A percentile compares a stretch with the other conserved stretches of the same genome.
Evolutionary conservation across 352 stramenopile species (phyloP).

Genomic region (Pythium myriotylum): DNA sequence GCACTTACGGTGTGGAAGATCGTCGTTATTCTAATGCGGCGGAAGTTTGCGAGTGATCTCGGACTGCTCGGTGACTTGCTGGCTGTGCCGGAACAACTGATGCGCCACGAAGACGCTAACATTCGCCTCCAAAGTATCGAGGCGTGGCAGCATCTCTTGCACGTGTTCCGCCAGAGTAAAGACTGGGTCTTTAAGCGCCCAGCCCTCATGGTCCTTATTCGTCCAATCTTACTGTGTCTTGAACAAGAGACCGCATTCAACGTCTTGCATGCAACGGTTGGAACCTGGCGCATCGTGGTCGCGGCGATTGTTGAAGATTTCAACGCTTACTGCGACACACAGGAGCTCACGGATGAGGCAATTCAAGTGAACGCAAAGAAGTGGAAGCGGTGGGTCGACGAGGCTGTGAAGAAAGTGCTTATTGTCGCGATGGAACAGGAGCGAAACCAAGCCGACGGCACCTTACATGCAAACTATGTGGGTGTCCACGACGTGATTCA

Average conservation of each 20-base stretch:
- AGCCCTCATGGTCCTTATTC: slow-evolving; percentile 49
- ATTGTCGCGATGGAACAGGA: slow-evolving; percentile 3
- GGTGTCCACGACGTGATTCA: slow-evolving; percentile 6
- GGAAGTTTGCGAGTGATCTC: slow-evolving; percentile 41
- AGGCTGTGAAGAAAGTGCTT: slow-evolving; percentile 43
- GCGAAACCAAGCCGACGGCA: not conserved
- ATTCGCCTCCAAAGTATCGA: slow-evolving; percentile 57
- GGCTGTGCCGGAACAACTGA: slow-evolving; percentile 55
- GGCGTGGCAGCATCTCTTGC: slow-evolving; percentile 48
- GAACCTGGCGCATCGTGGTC: slow-evolving; percentile 51
- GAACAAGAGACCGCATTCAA: slow-evolving; percentile 53
- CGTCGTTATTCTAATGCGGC: slow-evolving; percentile 47
- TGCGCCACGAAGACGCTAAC: slow-evolving; percentile 47
- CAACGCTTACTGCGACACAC: slow-evolving; percentile 38
- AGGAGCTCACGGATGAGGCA: slow-evolving; percentile 23
- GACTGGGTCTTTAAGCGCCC: slow-evolving; percentile 67
- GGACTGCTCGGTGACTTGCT: slow-evolving; percentile 52
- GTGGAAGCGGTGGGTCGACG: slow-evolving; percentile 65
- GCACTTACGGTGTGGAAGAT: slow-evolving; percentile 62
- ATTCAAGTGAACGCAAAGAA: slow-evolving; percentile 40
- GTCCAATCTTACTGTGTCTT: slow-evolving; percentile 48
- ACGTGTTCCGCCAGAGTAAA: slow-evolving; percentile 46
- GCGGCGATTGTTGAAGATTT: slow-evolving; percentile 51
- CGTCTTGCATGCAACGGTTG: slow-evolving; percentile 51
- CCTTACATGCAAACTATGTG: not conserved